A percentile compares a stretch with the other conserved stretches of the same genome.
phyloP scores from a whole-genome alignment of 2,329 filamentous ascomycete species.

The Geosmithia putterillii region DNA sequence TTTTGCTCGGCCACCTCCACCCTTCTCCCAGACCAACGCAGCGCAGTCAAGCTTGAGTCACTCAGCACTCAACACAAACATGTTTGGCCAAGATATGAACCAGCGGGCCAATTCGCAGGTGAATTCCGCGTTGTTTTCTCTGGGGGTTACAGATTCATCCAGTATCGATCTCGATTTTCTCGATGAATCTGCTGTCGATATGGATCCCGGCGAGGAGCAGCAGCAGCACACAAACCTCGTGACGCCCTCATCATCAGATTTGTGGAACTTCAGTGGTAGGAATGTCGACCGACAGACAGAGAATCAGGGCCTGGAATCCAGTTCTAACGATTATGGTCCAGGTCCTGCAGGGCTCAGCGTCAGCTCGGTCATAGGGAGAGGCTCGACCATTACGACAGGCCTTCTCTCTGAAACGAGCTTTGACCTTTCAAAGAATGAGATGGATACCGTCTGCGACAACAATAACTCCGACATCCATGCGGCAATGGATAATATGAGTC shows the following conservation, averaged over 20 bases:
- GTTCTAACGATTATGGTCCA: constrained; percentile 12
- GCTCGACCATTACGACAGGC: constrained; percentile 7
- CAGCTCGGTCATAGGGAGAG: constrained; percentile 13
- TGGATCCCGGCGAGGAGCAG: constrained; percentile 9
- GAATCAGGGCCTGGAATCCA: constrained; percentile 10
- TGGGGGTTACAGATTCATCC: constrained; percentile 7
- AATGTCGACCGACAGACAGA: constrained; percentile 5
- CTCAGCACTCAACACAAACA: constrained; percentile 7
- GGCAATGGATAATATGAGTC: constrained; percentile 10
- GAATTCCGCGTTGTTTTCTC: constrained; percentile 13
- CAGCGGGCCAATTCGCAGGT: constrained; percentile 9
- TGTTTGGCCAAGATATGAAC: constrained; percentile 1
- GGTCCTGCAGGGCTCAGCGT: constrained; percentile 15
- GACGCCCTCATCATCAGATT: constrained; percentile 11
- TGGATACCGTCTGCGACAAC: constrained; percentile 6
- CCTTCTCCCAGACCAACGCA: constrained; percentile 9
- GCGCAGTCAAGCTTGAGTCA: constrained; percentile 8
- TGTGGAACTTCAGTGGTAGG: constrained; percentile 14
- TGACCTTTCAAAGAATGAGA: constrained; percentile 7
- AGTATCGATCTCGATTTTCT: constrained; percentile 16
- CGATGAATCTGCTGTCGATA: constrained; percentile 12
- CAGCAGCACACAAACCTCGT: constrained; percentile 11
- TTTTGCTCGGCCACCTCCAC: constrained; percentile 14
- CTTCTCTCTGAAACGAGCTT: constrained; percentile 10
- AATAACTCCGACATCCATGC: neutral